Evolutionary conservation across 225 moss, liverwort and hornwort species (phyloP).

Genomic region (Pseudoscleropodium purum): DNA sequence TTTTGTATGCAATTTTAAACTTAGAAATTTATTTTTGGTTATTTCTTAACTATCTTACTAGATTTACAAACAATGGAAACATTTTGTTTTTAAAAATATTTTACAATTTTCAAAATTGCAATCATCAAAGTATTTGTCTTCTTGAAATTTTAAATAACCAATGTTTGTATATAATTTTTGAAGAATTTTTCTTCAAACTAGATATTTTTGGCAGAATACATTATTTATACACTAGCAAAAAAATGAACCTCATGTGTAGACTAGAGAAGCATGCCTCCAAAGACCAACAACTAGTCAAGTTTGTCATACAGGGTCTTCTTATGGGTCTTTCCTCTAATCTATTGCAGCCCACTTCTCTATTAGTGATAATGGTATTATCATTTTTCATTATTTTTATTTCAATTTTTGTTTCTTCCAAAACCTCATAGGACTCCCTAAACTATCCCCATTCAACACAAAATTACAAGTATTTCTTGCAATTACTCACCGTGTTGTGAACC

Average conservation of each 20-base stretch:
- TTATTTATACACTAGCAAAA: neutral
- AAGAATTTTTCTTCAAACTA: too few relatives aligned
- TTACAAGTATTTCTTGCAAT: neutral
- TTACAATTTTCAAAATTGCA: neutral
- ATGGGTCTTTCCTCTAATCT: neutral
- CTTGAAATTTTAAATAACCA: neutral
- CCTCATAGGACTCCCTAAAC: neutral
- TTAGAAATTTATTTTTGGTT: too few relatives aligned
- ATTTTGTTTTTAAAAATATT: neutral
- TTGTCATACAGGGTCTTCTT: neutral
- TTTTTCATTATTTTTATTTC: neutral
- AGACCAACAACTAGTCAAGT: neutral
- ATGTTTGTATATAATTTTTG: too few relatives aligned
- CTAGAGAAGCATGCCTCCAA: neutral
- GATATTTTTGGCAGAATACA: neutral
- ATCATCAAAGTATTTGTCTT: neutral
- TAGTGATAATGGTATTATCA: neutral
- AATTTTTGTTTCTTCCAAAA: neutral
- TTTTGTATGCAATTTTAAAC: neutral
- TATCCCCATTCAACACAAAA: too few relatives aligned
- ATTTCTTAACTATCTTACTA: neutral
- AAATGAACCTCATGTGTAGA: accelerated
- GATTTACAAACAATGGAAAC: neutral
- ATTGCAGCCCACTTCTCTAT: accelerated
- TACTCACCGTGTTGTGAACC: neutral